Percentiles rank a stretch among this genome's conserved stretches.
These are phyloP conservation scores for Xylaria telfairii DNA, from an alignment of 495 filamentous ascomycete species.

Conservation along the genomic window DNA sequence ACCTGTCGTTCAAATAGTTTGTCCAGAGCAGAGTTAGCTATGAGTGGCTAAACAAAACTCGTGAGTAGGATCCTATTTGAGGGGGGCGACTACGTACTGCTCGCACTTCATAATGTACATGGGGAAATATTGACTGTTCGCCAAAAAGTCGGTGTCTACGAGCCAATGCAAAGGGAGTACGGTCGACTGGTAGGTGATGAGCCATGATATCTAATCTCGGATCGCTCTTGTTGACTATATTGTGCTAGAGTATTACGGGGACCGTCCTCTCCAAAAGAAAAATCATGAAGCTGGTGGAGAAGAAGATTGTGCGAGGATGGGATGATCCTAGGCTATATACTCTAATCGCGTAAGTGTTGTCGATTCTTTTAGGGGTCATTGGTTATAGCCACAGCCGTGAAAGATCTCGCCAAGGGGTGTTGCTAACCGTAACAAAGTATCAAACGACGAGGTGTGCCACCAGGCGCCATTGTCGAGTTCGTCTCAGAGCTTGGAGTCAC, in stretches of 20 bases:
- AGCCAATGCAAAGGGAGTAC: slow-evolving; percentile 83
- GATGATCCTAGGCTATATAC: slow-evolving; percentile 85
- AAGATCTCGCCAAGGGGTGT: background rate
- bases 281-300: slow-evolving; percentile 71
- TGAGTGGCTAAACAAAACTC: slow-evolving; percentile 73
- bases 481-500: slow-evolving; percentile 84
- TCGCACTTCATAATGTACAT: background rate
- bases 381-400: background rate
- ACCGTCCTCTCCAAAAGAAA: slow-evolving; percentile 80
- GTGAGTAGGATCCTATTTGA: background rate
- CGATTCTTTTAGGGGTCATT: background rate
- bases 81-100: background rate
- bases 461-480: slow-evolving; percentile 78
- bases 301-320: slow-evolving; percentile 71
- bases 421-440: slow-evolving; percentile 40
- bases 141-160: slow-evolving; percentile 56
- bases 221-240: background rate
- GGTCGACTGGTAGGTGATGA: slow-evolving; percentile 42
- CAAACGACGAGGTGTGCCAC: slow-evolving; percentile 79
- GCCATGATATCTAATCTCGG: no score
- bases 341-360: slow-evolving; percentile 60
- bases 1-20: slow-evolving; percentile 46
- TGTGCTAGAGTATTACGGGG: slow-evolving; percentile 67
- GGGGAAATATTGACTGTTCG: background rate
- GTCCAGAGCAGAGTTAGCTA: slow-evolving; percentile 74